A percentile compares a stretch with the other conserved stretches of the same genome.
These are phyloP conservation scores for Corchorus olitorius DNA, from an alignment of 345 rosid genomes.

Conservation along the genomic window DNA sequence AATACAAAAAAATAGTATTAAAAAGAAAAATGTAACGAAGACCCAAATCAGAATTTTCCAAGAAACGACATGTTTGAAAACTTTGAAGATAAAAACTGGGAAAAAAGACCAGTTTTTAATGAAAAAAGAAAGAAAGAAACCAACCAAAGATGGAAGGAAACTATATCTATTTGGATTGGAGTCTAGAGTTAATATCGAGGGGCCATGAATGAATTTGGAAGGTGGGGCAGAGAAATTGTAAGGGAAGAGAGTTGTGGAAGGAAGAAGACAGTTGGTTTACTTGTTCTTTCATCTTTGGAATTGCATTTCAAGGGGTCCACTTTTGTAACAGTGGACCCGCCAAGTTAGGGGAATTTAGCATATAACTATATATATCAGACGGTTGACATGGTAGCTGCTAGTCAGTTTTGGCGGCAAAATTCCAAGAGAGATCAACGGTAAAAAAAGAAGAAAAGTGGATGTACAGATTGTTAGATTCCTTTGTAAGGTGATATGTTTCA, in stretches of 20 bases:
- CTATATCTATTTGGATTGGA: conserved; percentile 34
- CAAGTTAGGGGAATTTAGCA: background rate
- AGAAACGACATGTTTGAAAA: background rate
- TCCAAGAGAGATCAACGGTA: conserved; percentile 11
- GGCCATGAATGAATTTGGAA: background rate
- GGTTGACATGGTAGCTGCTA: conserved; percentile 25
- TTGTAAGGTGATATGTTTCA: background rate
- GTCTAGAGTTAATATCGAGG: conserved; percentile 29
- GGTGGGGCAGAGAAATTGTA: background rate
- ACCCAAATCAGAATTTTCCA: background rate
- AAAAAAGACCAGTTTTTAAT: background rate
- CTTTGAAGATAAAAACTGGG: background rate
- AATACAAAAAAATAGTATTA: background rate
- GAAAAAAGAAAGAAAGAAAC: background rate
- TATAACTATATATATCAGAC: conserved; percentile 9
- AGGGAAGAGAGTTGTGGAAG: conserved; percentile 8
- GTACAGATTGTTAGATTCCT: conserved; percentile 1
- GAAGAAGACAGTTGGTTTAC: conserved; percentile 27
- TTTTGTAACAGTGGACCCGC: conserved; percentile 19
- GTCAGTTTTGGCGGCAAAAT: conserved; percentile 36
- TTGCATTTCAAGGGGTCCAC: conserved; percentile 30
- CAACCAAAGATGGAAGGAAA: conserved; percentile 14
- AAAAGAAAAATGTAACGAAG: background rate
- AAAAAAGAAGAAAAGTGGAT: background rate
- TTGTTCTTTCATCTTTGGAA: conserved; percentile 26